Base-by-base conservation (phyloP, 257 asterid species). In the Solanum medicagineum region DNA sequence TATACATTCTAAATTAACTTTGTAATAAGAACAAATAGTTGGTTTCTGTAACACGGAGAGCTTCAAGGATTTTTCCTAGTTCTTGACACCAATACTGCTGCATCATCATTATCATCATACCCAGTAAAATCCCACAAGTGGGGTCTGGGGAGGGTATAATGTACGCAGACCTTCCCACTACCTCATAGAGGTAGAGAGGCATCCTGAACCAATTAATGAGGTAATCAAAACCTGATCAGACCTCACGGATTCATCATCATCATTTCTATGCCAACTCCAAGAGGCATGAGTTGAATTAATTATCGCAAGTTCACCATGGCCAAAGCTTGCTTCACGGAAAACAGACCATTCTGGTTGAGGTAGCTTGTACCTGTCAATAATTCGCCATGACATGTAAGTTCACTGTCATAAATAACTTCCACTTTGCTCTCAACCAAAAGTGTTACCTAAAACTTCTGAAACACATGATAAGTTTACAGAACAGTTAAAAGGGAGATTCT, bases 251-350 rank as follows among this genome's bases (percentile, higher is more conserved):
- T 95, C 97, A 29, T 95, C 99, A 19, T 94, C 97, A 22, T 92
- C 98, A 68, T 95, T 97, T 89, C 98, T 88, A 53, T 97, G 98
- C 99, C 99, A 95, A 74, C 96, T 95, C 99, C 99, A 97, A 65
- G 88, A 92, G 10, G 99, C 96, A 87, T 97, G 98, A 82, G 93
- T 92, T 24, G 95, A 81, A 88, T 95, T 95, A 83, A 79, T 90
- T 62, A 95, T 87, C 86, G 83, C 91, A 49, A 95, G 87, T 90
- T 94, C 99, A 2, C 99, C 99, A 83, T 97, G 99, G 8, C 99
- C 98, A 55, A 97, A 97, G 89, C 98, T 95, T 49, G 99, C 99
- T 86, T 97, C 99, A 0, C 97, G 96, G 89, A 97, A 97, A 7
- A 84, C 91, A 6, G 99, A 95, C 98, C 99, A 97, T 54, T 90